These are phyloP conservation scores for Rhodotorula toruloides DNA, from an alignment of 768 basidiomycete genomes.

Conservation along the genomic window DNA sequence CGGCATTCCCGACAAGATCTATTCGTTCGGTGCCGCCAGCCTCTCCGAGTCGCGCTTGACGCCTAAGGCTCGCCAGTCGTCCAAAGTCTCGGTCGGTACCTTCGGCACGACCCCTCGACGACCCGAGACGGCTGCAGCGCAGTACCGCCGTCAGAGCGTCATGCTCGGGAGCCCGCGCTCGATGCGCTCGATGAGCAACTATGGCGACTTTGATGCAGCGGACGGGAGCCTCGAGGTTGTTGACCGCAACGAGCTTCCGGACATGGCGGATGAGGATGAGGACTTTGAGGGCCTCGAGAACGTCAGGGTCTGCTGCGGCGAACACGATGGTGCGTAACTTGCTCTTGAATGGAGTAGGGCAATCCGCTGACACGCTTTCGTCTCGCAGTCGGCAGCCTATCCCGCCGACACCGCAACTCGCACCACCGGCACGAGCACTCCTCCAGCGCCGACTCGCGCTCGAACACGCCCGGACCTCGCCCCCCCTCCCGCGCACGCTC, in stretches of 20 bases:
- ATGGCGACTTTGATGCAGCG: slow-evolving; percentile 51
- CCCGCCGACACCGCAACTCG: slow-evolving; percentile 17
- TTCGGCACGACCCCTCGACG: slow-evolving; percentile 56
- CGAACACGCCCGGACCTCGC: slow-evolving; percentile 3
- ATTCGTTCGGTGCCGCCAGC: slow-evolving; percentile 13
- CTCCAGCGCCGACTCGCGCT: background rate
- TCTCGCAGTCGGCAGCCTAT: slow-evolving; percentile 23
- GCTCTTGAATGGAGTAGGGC: too few species aligned
- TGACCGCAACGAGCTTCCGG: slow-evolving; percentile 47
- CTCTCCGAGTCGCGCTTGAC: slow-evolving; percentile 39
- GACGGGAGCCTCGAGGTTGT: slow-evolving; percentile 70
- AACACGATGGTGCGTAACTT: slow-evolving; percentile 31
- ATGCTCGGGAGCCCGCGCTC: slow-evolving; percentile 45
- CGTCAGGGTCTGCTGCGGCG: slow-evolving; percentile 72
- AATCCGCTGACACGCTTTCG: background rate
- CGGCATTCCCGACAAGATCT: slow-evolving; percentile 14
- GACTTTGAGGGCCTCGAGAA: slow-evolving; percentile 92
- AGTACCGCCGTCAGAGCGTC: slow-evolving; percentile 53
- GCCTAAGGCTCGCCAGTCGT: background rate
- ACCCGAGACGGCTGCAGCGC: slow-evolving; percentile 81
- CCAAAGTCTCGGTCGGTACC: background rate
- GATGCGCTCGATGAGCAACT: slow-evolving; percentile 38
- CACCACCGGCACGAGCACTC: background rate
- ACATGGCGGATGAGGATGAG: slow-evolving; percentile 56
- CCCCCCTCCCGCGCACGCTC: slow-evolving; percentile 3